phyloP scores from a whole-genome alignment of 805 yeast species.

The Kazachstania bromeliacearum region DNA sequence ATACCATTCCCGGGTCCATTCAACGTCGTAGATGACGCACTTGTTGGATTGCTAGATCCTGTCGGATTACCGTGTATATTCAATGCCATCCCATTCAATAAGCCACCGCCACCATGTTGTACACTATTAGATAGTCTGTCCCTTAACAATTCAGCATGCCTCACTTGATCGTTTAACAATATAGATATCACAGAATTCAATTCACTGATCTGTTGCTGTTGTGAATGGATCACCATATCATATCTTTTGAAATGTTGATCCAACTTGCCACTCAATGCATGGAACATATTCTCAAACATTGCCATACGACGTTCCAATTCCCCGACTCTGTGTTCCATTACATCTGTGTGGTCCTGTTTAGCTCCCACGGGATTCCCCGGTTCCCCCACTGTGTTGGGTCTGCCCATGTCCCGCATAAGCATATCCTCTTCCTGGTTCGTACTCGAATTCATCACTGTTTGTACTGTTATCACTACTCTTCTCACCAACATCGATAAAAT shows the following conservation, averaged over 20 bases:
- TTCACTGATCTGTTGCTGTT: slow-evolving; percentile 27
- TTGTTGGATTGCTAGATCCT: too few relatives aligned
- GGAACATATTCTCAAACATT: slow-evolving; percentile 26
- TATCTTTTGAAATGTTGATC: slow-evolving; percentile 28
- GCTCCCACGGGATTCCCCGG: not conserved
- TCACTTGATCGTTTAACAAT: slow-evolving; percentile 22
- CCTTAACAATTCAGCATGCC: slow-evolving; percentile 21
- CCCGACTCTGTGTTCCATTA: not conserved
- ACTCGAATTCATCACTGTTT: too few relatives aligned
- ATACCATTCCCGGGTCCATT: not conserved
- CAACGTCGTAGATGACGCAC: not conserved
- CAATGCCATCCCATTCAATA: not conserved
- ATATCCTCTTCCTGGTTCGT: too few relatives aligned
- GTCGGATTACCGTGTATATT: too few relatives aligned
- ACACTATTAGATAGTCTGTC: slow-evolving; percentile 20
- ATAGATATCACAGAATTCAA: slow-evolving; percentile 20
- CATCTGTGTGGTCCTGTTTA: not conserved
- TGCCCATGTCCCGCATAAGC: slow-evolving; percentile 1
- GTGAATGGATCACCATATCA: slow-evolving; percentile 22
- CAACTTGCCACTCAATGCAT: slow-evolving; percentile 23
- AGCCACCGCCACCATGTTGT: slow-evolving; percentile 16
- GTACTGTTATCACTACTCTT: too few relatives aligned
- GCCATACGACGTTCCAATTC: slow-evolving; percentile 23
- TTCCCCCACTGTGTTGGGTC: not conserved
- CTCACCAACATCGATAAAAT: too few relatives aligned